Evolutionary conservation across 177 flowering plant species (phyloP), one percentile per base, ranked within the genome.

Genomic region (Vitis hybrid): DNA sequence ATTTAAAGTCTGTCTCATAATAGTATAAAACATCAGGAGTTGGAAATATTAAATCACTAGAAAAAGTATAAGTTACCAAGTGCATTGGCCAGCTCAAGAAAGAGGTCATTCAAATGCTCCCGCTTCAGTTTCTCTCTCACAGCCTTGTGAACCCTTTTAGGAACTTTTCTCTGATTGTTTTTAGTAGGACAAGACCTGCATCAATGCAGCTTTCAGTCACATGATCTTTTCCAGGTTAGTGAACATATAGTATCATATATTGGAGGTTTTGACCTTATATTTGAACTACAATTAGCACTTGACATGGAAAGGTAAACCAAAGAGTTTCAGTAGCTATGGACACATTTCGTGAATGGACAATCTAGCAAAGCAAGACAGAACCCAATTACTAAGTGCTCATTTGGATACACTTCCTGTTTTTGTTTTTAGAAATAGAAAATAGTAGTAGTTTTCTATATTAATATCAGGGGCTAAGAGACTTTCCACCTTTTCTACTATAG

Each of bases 41-140:
- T 1, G 11, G 1, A 15, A 51, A 13, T 45, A 60, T 26, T 11
- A 69, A 23, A 17, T 21, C 19, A 13, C 17, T 2, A 23, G 10
- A 48, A 26, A 49, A 50, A 50, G 0, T 55, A 56, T 8, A 23
- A 32, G 17, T 65, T 79, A 83, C 87, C 87, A 64, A 83, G 82
- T 55, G 79, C 75, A 72, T 64, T 60, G 30, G 80, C 84, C 11
- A 83, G 77, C 5, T 83, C 80, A 56, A 73, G 78, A 49, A 88
- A 88, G 8, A 83, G 80, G 9, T 80, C 85, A 71, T 92, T 91
- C 80, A 89, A 79, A 34, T 88, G 87, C 71, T 92, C 97, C 49
- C 97, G 90, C 77, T 94, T 94, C 79, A 81, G 52, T 73, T 86
- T 94, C 86, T 93, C 98, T 82, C 98, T 86, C 75, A 83, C 94